These are phyloP conservation scores for Colletotrichum aenigma DNA, from an alignment of 2,329 filamentous ascomycete genomes.

Conservation along the genomic window DNA sequence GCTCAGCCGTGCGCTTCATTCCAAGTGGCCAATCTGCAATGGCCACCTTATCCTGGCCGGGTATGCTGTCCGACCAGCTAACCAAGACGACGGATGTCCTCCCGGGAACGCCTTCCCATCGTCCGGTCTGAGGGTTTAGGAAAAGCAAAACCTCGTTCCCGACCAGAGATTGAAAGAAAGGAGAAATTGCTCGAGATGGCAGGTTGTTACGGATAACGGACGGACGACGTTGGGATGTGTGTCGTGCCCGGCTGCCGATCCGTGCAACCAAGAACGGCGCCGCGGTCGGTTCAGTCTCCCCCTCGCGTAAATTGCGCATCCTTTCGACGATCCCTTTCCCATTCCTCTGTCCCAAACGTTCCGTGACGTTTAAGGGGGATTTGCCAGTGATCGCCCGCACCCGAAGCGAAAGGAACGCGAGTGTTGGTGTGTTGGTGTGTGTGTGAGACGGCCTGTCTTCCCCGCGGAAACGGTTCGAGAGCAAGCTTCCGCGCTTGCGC, in stretches of 20 bases:
- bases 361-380: constrained; percentile 14
- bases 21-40: background rate
- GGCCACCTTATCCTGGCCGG: background rate
- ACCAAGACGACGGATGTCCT: background rate
- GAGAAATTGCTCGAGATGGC: constrained; percentile 6
- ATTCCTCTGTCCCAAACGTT: background rate
- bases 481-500: background rate
- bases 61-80: background rate
- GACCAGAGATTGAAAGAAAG: background rate
- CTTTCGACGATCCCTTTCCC: background rate
- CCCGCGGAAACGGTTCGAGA: background rate
- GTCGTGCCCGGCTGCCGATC: background rate
- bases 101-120: background rate
- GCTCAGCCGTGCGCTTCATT: background rate
- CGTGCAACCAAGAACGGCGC: constrained; percentile 1
- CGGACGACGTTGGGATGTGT: background rate
- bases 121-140: background rate
- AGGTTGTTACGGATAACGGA: background rate
- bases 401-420: background rate
- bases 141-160: background rate
- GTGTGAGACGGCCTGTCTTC: background rate
- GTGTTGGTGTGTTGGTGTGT: background rate
- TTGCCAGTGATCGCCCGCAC: constrained; percentile 5
- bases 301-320: background rate
- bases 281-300: background rate